These are phyloP conservation scores for Pythium dissimile DNA, from an alignment of 352 stramenopile genomes.

Conservation along the genomic window DNA sequence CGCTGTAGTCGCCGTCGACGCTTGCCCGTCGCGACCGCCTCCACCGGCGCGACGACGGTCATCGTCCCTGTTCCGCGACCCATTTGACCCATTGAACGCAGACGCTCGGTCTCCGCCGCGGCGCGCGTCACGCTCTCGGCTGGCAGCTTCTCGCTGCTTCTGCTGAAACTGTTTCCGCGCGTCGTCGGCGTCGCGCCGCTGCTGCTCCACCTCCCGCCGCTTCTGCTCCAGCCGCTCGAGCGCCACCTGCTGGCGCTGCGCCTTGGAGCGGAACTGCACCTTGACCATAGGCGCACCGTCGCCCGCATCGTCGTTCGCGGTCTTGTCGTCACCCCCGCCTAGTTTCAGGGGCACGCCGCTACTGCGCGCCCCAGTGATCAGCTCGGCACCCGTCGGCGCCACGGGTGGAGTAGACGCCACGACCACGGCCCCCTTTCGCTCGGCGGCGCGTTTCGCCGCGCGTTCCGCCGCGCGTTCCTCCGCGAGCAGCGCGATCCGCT, in stretches of 20 bases:
- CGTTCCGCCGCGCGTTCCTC: constrained; percentile 62
- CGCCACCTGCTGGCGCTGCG: constrained; percentile 72
- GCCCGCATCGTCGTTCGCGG: not conserved
- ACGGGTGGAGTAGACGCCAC: not conserved
- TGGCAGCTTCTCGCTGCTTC: constrained; percentile 41
- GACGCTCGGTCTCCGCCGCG: constrained; percentile 15
- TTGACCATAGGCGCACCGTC: constrained; percentile 23
- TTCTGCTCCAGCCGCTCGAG: constrained; percentile 71
- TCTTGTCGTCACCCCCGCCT: not conserved
- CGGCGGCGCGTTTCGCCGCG: constrained; percentile 23
- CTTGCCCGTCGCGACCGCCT: not conserved
- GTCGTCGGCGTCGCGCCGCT: constrained; percentile 50
- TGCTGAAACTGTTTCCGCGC: constrained; percentile 64
- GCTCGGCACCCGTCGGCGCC: constrained; percentile 12
- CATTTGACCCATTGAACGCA: not conserved
- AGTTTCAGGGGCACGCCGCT: constrained; percentile 33
- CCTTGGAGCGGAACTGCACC: constrained; percentile 76
- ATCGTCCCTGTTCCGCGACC: constrained; percentile 13
- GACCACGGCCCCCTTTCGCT: not conserved
- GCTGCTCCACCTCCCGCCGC: constrained; percentile 55
- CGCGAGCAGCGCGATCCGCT: constrained; percentile 57
- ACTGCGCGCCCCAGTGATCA: constrained; percentile 24
- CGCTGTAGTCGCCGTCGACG: not conserved
- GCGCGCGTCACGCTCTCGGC: constrained; percentile 14
- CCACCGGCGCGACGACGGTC: not conserved